phyloP scores from a whole-genome alignment of 1,284 basidiomycete species.

The Trametes pubescens region DNA sequence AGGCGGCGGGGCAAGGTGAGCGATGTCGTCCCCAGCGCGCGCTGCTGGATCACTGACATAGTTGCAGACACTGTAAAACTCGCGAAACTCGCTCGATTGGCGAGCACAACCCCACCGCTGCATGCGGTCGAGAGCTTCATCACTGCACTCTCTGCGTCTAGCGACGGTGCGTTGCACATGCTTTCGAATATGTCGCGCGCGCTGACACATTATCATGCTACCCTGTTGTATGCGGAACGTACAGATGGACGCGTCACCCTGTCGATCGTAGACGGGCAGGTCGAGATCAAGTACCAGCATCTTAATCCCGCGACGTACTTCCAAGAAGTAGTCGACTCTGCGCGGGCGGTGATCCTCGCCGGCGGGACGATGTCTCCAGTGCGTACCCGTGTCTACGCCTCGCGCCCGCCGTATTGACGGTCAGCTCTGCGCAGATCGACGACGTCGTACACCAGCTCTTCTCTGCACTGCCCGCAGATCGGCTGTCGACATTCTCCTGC shows the following conservation, averaged over 20 bases:
- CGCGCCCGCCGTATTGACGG: background rate
- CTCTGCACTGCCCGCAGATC: slow-evolving; percentile 65
- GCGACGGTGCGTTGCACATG: slow-evolving; percentile 67
- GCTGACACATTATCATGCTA: background rate
- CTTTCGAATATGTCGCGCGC: background rate
- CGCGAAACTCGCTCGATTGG: slow-evolving; percentile 45
- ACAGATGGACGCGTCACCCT: slow-evolving; percentile 74
- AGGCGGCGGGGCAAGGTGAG: slow-evolving; percentile 51
- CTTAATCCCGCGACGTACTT: slow-evolving; percentile 95
- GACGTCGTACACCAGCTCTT: slow-evolving; percentile 91
- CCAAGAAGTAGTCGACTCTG: slow-evolving; percentile 79
- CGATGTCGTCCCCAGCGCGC: background rate
- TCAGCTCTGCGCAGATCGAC: slow-evolving; percentile 67
- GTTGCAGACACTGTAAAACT: slow-evolving; percentile 39
- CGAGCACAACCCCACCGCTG: slow-evolving; percentile 72
- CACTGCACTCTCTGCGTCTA: slow-evolving; percentile 80
- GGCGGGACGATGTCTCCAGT: slow-evolving; percentile 99
- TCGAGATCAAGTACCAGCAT: slow-evolving; percentile 90
- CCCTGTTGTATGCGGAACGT: background rate
- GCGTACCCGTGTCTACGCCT: slow-evolving; percentile 25
- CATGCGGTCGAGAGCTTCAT: slow-evolving; percentile 89
- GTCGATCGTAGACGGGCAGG: slow-evolving; percentile 53
- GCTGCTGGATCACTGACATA: background rate
- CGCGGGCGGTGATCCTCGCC: slow-evolving; percentile 87
- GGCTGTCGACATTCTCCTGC: slow-evolving; percentile 86